Percentiles rank a stretch among this genome's conserved stretches.
Evolutionary conservation across 2,329 filamentous ascomycete genomes (phyloP).

Genomic region (Setomelanomma holmii): DNA sequence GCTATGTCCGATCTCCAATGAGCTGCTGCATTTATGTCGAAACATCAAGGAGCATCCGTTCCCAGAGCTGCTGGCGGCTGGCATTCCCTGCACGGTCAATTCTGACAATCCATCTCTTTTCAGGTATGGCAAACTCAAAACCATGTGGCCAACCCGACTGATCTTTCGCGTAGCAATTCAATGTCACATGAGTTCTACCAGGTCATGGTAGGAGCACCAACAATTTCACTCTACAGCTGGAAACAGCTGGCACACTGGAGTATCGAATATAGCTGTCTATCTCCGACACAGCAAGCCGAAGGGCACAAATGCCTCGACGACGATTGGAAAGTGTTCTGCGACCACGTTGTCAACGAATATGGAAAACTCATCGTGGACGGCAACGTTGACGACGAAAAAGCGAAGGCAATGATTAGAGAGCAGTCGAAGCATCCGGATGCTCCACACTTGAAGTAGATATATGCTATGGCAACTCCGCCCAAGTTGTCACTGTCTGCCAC

Average conservation of each 20-base stretch:
- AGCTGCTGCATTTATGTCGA: slow-evolving; percentile 73
- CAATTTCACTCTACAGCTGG: slow-evolving; percentile 74
- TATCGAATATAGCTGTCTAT: slow-evolving; percentile 54
- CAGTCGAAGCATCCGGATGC: neutral
- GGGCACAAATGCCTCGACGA: slow-evolving; percentile 58
- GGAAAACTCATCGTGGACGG: slow-evolving; percentile 17
- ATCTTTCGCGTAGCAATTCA: slow-evolving; percentile 62
- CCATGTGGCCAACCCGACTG: neutral
- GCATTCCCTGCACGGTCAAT: slow-evolving; percentile 75
- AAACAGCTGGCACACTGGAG: slow-evolving; percentile 65
- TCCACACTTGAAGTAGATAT: neutral
- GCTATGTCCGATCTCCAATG: slow-evolving; percentile 79
- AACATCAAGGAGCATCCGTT: slow-evolving; percentile 70
- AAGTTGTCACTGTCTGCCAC: neutral
- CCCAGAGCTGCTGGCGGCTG: slow-evolving; percentile 73
- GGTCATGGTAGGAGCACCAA: slow-evolving; percentile 70
- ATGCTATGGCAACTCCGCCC: neutral
- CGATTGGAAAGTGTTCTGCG: slow-evolving; percentile 67
- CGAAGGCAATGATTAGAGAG: slow-evolving; percentile 2
- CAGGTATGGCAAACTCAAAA: slow-evolving; percentile 54
- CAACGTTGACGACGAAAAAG: slow-evolving; percentile 11
- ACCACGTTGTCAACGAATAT: slow-evolving; percentile 56
- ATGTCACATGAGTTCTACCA: slow-evolving; percentile 82
- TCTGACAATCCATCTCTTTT: slow-evolving; percentile 79
- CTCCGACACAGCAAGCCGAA: slow-evolving; percentile 45